A percentile compares a stretch with the other conserved stretches of the same genome.
These are phyloP conservation scores for Malassezia furfur DNA, from an alignment of 1,284 basidiomycete species.

Conservation along the genomic window DNA sequence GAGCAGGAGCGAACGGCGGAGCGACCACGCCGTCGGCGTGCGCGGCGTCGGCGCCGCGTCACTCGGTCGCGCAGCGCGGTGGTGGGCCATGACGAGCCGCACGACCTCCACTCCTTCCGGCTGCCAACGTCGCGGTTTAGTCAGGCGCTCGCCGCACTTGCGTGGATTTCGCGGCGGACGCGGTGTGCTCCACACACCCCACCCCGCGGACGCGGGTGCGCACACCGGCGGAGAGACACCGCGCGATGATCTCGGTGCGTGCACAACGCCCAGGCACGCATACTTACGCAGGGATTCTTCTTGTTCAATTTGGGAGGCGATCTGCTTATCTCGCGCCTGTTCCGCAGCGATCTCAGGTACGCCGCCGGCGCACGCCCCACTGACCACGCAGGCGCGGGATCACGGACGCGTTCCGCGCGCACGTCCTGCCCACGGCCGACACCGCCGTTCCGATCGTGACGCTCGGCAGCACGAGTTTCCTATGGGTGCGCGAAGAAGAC, in stretches of 20 bases:
- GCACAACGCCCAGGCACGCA: too few species aligned
- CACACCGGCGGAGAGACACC: too few species aligned
- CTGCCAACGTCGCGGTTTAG: too few species aligned
- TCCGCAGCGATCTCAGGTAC: constrained; percentile 36
- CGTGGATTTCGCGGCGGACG: too few species aligned
- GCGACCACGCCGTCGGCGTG: neutral
- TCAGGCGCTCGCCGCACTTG: too few species aligned
- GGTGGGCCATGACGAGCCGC: neutral
- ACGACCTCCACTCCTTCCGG: neutral
- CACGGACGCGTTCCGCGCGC: constrained; percentile 53
- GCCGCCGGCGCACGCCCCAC: neutral
- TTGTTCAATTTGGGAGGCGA: constrained; percentile 97
- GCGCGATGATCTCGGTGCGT: constrained; percentile 14
- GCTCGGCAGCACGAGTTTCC: constrained; percentile 90
- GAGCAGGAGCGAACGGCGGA: neutral
- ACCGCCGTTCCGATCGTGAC: constrained; percentile 95
- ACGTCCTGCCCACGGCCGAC: constrained; percentile 93
- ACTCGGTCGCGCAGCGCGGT: neutral
- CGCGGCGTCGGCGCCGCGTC: neutral
- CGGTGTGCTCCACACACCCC: too few species aligned
- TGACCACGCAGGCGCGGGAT: constrained; percentile 24
- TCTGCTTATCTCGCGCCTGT: constrained; percentile 49
- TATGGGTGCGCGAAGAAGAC: constrained; percentile 90
- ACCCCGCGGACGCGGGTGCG: too few species aligned
- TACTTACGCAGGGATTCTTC: constrained; percentile 65